Base-by-base conservation (phyloP, 106 monocot genomes). In the Dioscorea zingiberensis region DNA sequence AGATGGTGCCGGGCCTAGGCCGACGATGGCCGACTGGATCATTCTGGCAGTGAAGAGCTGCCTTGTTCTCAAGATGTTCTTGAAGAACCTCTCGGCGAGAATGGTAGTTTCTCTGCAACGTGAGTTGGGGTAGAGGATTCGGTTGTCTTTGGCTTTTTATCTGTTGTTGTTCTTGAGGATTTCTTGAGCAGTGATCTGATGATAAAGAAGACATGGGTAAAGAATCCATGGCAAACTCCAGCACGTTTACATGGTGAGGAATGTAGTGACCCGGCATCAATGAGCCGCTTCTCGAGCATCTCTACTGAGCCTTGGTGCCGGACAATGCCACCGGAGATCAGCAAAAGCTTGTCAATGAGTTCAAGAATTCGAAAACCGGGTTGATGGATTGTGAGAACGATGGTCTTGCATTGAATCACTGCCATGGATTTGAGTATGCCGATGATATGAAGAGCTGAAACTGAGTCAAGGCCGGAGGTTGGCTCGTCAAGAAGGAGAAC, bases 401-500 rank as follows among this genome's bases (percentile, higher is more conserved):
- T 54, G 3, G 95, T 95, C 73, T 88, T 91, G 29, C 81, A 78
- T 7, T 79, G 63, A 16, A 24, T n/a, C 4, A 7, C 13, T 8
- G 86, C 86, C 91, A 97, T 91, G 26, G 75, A 63, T 29, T 85
- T 88, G 45, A 97, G 81, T 44, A 83, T 73, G 14, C 67, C 18
- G 28, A 88, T 21, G 25, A 92, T 71, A 72, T 85, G 76, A 27
- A 88, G 69, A 10, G 95, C 95, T 2, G 87, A 78, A 7, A 74
- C 81, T 2, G 91, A 91, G 77, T 95, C 95, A 22, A 95, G 77
- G 21, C 95, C 95, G 5, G 95, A 88, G 2, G 95, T 95, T 18
- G 95, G 95, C 71, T 95, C 95, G 76, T 95, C 95, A 24, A 95
- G 83, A 14, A 95, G 69, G 54, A 95, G 76, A 28, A 91, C 80